Evolutionary conservation across 257 asterid genomes (phyloP), one percentile per base, ranked within the genome.

Genomic region (Nyctanthes arbortristis): DNA sequence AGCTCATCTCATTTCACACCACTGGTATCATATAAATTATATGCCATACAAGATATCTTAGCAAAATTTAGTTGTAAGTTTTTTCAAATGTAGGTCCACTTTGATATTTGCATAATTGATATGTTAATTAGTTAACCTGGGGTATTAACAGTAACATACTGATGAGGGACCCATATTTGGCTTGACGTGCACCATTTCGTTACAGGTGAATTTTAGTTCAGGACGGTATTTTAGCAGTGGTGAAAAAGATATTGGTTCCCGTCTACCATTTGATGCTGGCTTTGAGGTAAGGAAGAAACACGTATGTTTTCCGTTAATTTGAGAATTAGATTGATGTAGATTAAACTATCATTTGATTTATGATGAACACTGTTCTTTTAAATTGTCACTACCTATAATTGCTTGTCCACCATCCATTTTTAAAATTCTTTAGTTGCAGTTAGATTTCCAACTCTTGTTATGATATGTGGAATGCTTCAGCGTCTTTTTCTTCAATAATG

Each of bases 181-280:
- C 61, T 40, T 67, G 70, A 36, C 61, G 60, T 36, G 71, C 57
- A 43, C 43, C 40, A 35, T 65, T 66, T 67, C 74, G 60, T 71
- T 71, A 73, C 89, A 93, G 97, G 99, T 93, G 68, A 93, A 91
- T 80, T 93, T 87, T 79, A 91, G 97, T 83, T 93, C 99, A 24
- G 97, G 99, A 59, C 81, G 95, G 61, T 93, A 93, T 68, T 91
- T 91, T 80, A 80, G 89, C 60, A 92, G 93, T 62, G 84, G 84
- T 72, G 84, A 45, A 61, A 74, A 81, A 67, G 95, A 87, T 61
- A 24, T 83, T 70, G 73, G 77, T 47, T 87, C 96, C 39, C 82
- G 67, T 73, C 99, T 91, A 66, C 99, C 99, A 29, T 88, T 89
- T 71, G 96, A 91, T 89, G 97, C 96, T 81, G 97, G 99, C 20